A percentile compares a stretch with the other conserved stretches of the same genome.
Conservation (phyloP, 495 filamentous ascomycete species). For the Penicillium bialowiezense region DNA sequence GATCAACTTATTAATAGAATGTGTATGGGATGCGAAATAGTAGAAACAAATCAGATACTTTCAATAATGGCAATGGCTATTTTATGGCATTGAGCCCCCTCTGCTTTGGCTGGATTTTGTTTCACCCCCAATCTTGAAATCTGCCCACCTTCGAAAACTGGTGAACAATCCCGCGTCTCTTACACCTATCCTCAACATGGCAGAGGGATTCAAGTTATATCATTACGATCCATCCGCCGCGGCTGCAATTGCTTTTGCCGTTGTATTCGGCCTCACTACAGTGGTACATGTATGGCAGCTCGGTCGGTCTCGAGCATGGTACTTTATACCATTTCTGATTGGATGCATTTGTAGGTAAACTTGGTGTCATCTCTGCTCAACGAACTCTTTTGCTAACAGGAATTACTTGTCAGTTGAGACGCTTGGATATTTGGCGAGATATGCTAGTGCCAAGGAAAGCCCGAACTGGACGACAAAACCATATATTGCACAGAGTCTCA, state of each 20-base stretch:
- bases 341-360: conserved; percentile 53
- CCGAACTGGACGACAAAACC: conserved; percentile 20
- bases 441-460: conserved; percentile 24
- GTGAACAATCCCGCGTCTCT: neutral
- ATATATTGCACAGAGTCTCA: conserved; percentile 31
- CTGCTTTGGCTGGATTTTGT: no score
- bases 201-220: conserved; percentile 18
- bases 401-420: conserved; percentile 41
- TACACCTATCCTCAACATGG: neutral
- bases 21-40: no score
- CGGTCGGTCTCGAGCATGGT: conserved; percentile 52
- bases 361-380: neutral
- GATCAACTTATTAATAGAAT: no score
- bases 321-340: conserved; percentile 57
- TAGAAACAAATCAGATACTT: no score
- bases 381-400: no score
- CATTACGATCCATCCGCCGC: conserved; percentile 42
- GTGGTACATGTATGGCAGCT: conserved; percentile 48
- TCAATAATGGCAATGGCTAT: no score
- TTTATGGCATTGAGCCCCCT: no score
- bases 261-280: conserved; percentile 48
- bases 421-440: conserved; percentile 51
- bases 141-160: no score
- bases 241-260: conserved; percentile 47
- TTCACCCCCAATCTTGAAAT: no score